Evolutionary conservation across 768 basidiomycete genomes (phyloP).

Genomic region (Leccinellum albellum): DNA sequence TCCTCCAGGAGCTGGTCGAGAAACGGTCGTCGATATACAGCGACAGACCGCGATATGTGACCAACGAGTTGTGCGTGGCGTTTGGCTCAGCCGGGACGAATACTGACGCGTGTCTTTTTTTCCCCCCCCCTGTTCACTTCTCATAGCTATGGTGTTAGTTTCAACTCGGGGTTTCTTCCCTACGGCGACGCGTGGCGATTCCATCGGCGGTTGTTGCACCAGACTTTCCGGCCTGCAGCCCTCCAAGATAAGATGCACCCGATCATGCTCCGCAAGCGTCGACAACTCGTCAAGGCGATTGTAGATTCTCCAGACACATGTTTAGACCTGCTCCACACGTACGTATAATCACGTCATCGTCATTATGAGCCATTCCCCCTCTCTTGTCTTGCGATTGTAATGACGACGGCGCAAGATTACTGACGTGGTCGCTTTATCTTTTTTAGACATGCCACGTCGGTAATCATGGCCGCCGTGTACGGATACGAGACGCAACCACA

Average conservation of each 20-base stretch:
- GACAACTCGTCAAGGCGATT: conserved; percentile 5
- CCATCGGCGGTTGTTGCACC: conserved; percentile 16
- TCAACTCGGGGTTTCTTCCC: conserved; percentile 4
- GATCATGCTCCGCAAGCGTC: conserved; percentile 6
- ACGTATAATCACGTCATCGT: background rate
- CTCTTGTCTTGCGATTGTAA: background rate
- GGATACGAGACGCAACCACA: conserved; percentile 2
- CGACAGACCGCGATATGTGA: conserved; percentile 10
- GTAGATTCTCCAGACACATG: background rate
- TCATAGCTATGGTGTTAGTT: conserved; percentile 12
- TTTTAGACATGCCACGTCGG: conserved; percentile 17
- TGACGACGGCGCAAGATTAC: background rate
- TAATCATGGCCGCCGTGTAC: conserved; percentile 17
- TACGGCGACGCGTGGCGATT: background rate
- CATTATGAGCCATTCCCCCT: background rate
- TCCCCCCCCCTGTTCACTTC: background rate
- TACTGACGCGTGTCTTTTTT: background rate
- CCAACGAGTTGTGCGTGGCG: conserved; percentile 8
- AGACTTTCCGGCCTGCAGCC: conserved; percentile 6
- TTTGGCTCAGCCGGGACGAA: background rate
- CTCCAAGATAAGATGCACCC: conserved; percentile 3
- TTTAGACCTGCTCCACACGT: conserved; percentile 7
- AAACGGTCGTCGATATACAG: conserved; percentile 15
- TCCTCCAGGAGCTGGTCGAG: conserved; percentile 12
- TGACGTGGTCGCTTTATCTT: background rate